A percentile compares a stretch with the other conserved stretches of the same genome.
These are phyloP conservation scores for Monilinia laxa DNA, from an alignment of 2,329 filamentous ascomycete genomes.

Conservation along the genomic window DNA sequence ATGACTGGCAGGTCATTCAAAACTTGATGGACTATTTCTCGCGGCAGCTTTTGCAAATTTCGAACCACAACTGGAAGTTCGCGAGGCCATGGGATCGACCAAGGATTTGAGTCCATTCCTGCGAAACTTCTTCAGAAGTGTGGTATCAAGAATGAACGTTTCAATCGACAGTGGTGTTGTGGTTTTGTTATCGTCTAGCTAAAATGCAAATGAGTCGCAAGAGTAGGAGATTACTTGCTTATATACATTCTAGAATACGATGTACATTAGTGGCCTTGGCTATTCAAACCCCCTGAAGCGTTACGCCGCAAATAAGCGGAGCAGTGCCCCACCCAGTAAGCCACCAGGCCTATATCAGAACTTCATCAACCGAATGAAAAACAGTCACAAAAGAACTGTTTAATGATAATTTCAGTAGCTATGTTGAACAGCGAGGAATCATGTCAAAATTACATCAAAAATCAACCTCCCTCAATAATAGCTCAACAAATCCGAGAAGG, in stretches of 20 bases:
- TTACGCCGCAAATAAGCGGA: slow-evolving; percentile 2
- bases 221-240: neutral
- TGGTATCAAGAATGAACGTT: neutral
- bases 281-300: neutral
- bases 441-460: slow-evolving; percentile 19
- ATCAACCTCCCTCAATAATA: slow-evolving; percentile 22
- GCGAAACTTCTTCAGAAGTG: neutral
- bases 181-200: neutral
- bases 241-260: neutral
- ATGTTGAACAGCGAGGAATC: slow-evolving; percentile 18
- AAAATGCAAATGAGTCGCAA: neutral
- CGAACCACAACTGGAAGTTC: slow-evolving; percentile 19
- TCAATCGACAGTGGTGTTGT: neutral
- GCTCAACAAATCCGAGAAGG: slow-evolving; percentile 26
- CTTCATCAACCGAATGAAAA: neutral
- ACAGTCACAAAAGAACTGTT: neutral
- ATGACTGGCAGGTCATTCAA: slow-evolving; percentile 23
- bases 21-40: slow-evolving; percentile 27
- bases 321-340: neutral
- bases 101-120: slow-evolving; percentile 1
- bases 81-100: slow-evolving; percentile 12
- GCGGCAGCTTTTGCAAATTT: slow-evolving; percentile 22
- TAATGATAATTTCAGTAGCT: neutral
- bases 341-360: neutral
- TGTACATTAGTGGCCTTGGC: neutral